A percentile compares a stretch with the other conserved stretches of the same genome.
Evolutionary conservation across 148 eudicot species (phyloP).

Genomic region (Pouteria glomerata): DNA sequence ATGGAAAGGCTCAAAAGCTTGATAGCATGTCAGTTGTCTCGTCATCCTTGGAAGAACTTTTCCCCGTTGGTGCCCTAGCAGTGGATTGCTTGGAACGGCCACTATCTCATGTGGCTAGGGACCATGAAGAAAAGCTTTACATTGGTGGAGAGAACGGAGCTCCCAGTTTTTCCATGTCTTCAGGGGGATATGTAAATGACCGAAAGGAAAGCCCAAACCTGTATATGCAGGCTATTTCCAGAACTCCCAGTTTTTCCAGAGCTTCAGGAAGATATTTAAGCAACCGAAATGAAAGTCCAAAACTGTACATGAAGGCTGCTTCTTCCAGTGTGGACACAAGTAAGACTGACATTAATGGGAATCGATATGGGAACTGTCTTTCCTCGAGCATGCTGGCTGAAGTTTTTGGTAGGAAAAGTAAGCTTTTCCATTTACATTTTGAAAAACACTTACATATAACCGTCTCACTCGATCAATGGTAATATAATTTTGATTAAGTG

Average conservation of each 20-base stretch:
- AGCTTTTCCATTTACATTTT: no score
- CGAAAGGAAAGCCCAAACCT: no score
- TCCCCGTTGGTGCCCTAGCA: conserved; percentile 28
- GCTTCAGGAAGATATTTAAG: conserved; percentile 23
- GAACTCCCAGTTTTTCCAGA: conserved; percentile 18
- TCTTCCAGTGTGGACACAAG: conserved; percentile 20
- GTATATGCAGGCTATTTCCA: no score
- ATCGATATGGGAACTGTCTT: conserved; percentile 36
- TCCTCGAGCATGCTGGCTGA: no score
- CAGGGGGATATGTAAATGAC: no score
- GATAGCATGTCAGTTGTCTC: conserved; percentile 1
- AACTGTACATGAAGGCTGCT: conserved; percentile 24
- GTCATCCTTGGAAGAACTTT: conserved; percentile 41
- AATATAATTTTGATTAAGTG: no score
- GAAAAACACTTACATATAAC: no score
- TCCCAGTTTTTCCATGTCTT: no score
- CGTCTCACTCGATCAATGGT: no score
- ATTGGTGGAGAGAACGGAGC: conserved; percentile 26
- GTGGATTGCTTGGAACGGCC: conserved; percentile 30
- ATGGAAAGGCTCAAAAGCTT: not conserved
- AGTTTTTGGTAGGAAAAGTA: no score
- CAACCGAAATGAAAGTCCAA: conserved; percentile 26
- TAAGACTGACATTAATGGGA: conserved; percentile 29
- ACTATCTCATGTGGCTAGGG: conserved; percentile 22
- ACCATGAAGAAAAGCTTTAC: conserved; percentile 19